Evolutionary conservation across 306 rosid species (phyloP).

Genomic region (Cucurbita pepo): DNA sequence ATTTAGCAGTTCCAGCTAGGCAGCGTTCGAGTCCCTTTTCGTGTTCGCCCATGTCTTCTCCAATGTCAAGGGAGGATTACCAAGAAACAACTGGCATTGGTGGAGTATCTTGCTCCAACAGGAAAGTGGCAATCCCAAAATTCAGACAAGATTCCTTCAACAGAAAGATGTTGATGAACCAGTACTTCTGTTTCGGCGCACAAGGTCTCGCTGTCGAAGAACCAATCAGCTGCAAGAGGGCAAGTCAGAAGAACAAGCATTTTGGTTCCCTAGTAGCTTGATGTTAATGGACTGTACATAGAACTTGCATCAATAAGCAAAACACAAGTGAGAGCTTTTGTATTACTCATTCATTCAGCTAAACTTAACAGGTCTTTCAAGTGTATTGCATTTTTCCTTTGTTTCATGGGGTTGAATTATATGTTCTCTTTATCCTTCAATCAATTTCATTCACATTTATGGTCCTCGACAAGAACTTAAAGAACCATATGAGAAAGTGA

Average conservation of each 20-base stretch:
- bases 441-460: not conserved
- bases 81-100: constrained; percentile 19
- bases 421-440: not conserved
- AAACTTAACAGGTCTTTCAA: not conserved
- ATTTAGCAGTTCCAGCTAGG: constrained; percentile 10
- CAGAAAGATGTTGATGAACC: constrained; percentile 49
- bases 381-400: not conserved
- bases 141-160: constrained; percentile 26
- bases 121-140: constrained; percentile 10
- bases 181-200: constrained; percentile 54
- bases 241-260: constrained; percentile 19
- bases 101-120: constrained; percentile 26
- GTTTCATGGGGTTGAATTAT: not conserved
- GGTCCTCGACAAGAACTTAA: not conserved
- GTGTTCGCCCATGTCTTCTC: constrained; percentile 28
- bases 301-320: not conserved
- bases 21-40: constrained; percentile 24
- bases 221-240: constrained; percentile 24
- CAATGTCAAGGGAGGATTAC: constrained; percentile 17
- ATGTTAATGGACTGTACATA: not conserved
- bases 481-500: not conserved
- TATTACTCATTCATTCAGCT: not conserved
- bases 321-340: not conserved
- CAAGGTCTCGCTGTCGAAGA: constrained; percentile 37
- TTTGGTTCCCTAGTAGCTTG: constrained; percentile 43